Evolutionary conservation across 306 rosid genomes (phyloP), one percentile per base, ranked within the genome.

Genomic region (Ochetophila trinervis): DNA sequence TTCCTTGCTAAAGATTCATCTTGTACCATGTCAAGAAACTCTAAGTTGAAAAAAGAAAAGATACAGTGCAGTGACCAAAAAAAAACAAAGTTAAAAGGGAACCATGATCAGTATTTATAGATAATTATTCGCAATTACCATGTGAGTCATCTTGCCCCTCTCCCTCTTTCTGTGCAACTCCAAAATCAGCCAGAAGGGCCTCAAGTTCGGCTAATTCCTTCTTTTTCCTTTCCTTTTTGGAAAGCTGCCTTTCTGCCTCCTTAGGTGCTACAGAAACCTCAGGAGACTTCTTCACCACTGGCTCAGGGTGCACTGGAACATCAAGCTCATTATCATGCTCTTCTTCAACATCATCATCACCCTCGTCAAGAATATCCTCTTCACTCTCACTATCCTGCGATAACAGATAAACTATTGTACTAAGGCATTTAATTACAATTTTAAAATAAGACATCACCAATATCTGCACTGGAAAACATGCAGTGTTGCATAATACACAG

Each of bases 201-300:
- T 93, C 99, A 62, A 93, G 97, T 76, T 93, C 99, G 6, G 82
- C 99, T 78, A 93, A 97, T 58, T 87, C 99, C 81, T 87, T 93
- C 71, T 93, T 93, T 84, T 93, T 93, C 79, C 76, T 86, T 69
- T 93, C 99, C 65, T 90, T 93, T 57, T 93, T 93, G 9, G 96
- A 84, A 55, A 93, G 97, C 57, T 93, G 97, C 45, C 88, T 76
- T 70, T 90, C 97, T 20, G 86, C 65, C 80, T 93, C 97, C 85
- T 88, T 90, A 30, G 91, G 85, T 57, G 71, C 82, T 5, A 12
- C 76, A 63, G 88, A 47, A 69, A 80, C 83, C 65, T 83, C 90
- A 70, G 71, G 65, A 50, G 74, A 63, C 67, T 82, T 85, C 85
- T 77, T 79, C 71, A 57, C 72, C 74, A 63, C 88, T 18, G 85